These are phyloP conservation scores for Diaporthe batatas DNA, from an alignment of 2,329 filamentous ascomycete genomes.

Conservation along the genomic window DNA sequence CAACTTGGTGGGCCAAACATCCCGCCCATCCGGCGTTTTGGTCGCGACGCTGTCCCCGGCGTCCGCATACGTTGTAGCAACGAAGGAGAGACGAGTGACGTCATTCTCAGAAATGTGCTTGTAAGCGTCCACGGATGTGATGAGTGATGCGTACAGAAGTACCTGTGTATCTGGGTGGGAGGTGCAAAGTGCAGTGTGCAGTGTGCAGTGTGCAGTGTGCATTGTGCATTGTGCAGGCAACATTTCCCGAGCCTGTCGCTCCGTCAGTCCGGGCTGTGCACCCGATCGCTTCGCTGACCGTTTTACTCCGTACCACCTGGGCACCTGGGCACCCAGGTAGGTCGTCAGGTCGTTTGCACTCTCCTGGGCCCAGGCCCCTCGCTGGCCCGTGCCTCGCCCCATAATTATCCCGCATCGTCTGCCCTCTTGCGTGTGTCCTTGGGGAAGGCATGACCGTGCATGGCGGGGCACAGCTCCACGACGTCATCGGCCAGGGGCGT, in stretches of 20 bases:
- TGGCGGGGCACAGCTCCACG: constrained; percentile 29
- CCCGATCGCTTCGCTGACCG: neutral
- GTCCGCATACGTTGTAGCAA: constrained; percentile 8
- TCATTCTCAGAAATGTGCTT: neutral
- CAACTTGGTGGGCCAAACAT: neutral
- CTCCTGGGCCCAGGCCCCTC: neutral
- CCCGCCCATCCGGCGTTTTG: constrained; percentile 10
- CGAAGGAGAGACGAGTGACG: neutral
- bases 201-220: neutral
- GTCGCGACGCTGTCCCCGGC: neutral
- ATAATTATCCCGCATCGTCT: constrained; percentile 11
- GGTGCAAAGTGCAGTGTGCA: neutral
- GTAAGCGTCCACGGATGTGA: neutral
- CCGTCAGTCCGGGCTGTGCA: neutral
- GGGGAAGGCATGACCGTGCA: constrained; percentile 30
- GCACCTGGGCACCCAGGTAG: too few species aligned
- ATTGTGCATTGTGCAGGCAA: neutral
- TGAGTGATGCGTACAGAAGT: neutral
- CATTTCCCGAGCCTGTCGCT: neutral
- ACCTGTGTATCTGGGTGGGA: neutral
- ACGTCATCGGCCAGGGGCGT: constrained; percentile 23
- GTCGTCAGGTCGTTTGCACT: too few species aligned
- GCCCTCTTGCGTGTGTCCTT: constrained; percentile 12
- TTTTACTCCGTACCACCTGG: too few species aligned
- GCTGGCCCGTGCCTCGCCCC: constrained; percentile 12